These are phyloP conservation scores for Trichoderma pleuroti DNA, from an alignment of 2,329 filamentous ascomycete species.

Conservation along the genomic window DNA sequence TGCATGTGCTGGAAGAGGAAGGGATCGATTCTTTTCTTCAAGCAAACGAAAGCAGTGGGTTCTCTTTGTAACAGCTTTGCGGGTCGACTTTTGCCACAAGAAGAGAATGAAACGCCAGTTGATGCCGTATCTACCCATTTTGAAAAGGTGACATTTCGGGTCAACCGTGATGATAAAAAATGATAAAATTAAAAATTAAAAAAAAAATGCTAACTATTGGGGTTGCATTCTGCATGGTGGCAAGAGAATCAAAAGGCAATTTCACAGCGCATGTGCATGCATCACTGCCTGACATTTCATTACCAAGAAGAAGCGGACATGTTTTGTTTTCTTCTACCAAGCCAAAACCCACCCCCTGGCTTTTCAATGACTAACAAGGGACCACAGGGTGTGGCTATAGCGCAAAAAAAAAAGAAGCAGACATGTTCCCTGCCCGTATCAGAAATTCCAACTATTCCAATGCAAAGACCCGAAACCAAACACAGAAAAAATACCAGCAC, in stretches of 20 bases:
- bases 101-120: not conserved
- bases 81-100: not conserved
- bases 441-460: not conserved
- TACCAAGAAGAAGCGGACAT: not conserved
- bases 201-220: not conserved
- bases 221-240: not conserved
- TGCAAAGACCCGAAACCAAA: not conserved
- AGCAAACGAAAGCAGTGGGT: not conserved
- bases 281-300: not conserved
- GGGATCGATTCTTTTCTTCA: not conserved
- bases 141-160: not conserved
- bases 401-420: not conserved
- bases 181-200: too few species aligned
- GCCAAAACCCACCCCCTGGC: not conserved
- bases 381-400: not conserved
- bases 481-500: not conserved
- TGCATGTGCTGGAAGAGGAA: not conserved
- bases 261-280: not conserved
- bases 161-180: not conserved
- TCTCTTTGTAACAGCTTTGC: not conserved
- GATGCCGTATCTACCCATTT: not conserved
- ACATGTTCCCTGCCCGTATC: not conserved
- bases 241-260: not conserved
- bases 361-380: not conserved
- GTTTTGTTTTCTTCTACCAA: too few species aligned